Evolutionary conservation across 495 filamentous ascomycete genomes (phyloP).

Genomic region (Aspergillus conjunctus): DNA sequence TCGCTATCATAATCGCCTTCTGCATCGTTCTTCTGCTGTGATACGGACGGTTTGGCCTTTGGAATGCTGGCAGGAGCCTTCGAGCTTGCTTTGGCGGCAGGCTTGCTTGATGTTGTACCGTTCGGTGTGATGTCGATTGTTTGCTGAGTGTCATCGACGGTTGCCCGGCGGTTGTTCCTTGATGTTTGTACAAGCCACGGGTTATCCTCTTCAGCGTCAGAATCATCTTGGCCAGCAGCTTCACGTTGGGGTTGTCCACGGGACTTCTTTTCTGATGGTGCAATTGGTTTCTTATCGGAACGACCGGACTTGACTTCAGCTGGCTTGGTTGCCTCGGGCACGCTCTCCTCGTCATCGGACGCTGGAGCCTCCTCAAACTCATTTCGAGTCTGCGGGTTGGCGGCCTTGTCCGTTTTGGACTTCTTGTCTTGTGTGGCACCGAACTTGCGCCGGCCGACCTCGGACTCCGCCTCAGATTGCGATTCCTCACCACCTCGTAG

Average conservation of each 20-base stretch:
- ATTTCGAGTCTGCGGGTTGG: slow-evolving; percentile 36
- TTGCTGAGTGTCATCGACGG: slow-evolving; percentile 36
- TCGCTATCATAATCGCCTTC: slow-evolving; percentile 48
- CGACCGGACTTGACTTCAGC: slow-evolving; percentile 28
- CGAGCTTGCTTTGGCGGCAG: slow-evolving; percentile 10
- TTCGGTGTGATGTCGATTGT: slow-evolving; percentile 44
- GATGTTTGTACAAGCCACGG: slow-evolving; percentile 53
- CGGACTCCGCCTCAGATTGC: slow-evolving; percentile 56
- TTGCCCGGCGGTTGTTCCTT: slow-evolving; percentile 41
- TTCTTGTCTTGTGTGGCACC: slow-evolving; percentile 49
- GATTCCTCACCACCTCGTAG: slow-evolving; percentile 58
- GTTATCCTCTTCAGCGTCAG: slow-evolving; percentile 41
- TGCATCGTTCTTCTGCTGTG: slow-evolving; percentile 23
- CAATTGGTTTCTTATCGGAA: slow-evolving; percentile 29
- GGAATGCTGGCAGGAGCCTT: slow-evolving; percentile 28
- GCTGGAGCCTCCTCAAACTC: slow-evolving; percentile 62
- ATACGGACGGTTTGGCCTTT: slow-evolving; percentile 22
- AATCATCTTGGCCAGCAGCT: slow-evolving; percentile 27
- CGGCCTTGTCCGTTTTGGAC: slow-evolving; percentile 21
- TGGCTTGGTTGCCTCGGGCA: slow-evolving; percentile 29
- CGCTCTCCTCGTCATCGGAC: slow-evolving; percentile 55
- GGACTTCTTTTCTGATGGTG: slow-evolving; percentile 23
- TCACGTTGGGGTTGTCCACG: slow-evolving; percentile 23
- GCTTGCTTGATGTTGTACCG: slow-evolving; percentile 29
- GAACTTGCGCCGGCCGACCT: slow-evolving; percentile 66